A percentile compares a stretch with the other conserved stretches of the same genome.
These are phyloP conservation scores for Stenogyne calaminthoides DNA, from an alignment of 305 asterid species.

Conservation along the genomic window DNA sequence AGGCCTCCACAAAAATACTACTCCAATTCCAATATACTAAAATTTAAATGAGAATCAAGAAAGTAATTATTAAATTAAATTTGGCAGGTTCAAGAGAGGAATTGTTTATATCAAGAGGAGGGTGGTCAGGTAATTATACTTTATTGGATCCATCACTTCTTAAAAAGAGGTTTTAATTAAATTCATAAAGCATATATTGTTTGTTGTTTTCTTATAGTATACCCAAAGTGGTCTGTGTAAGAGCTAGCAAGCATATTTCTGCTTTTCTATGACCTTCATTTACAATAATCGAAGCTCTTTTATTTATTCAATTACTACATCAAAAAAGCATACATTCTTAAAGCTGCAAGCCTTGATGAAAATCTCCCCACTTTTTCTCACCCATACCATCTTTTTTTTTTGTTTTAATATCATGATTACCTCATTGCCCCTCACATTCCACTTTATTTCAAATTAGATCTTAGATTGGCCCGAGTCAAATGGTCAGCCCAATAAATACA, in stretches of 20 bases:
- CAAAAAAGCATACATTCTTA: constrained; percentile 20
- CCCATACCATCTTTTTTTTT: not conserved
- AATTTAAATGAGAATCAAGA: constrained; percentile 8
- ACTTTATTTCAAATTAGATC: not conserved
- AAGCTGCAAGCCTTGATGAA: constrained; percentile 36
- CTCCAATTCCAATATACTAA: too few relatives aligned
- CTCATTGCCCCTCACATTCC: not conserved
- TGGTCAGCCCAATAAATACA: not conserved
- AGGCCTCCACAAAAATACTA: not conserved
- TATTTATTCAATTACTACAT: constrained; percentile 1
- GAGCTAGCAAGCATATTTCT: constrained; percentile 28
- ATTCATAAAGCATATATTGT: constrained; percentile 21
- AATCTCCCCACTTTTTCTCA: not conserved
- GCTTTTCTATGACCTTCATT: constrained; percentile 36
- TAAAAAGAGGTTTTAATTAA: constrained; percentile 37
- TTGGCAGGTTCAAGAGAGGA: constrained; percentile 41
- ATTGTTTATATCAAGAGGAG: constrained; percentile 37
- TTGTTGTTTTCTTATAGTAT: constrained; percentile 8
- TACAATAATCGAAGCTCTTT: constrained; percentile 22
- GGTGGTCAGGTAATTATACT: constrained; percentile 45
- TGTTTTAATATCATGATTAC: not conserved
- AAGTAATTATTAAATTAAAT: not conserved
- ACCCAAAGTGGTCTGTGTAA: constrained; percentile 25
- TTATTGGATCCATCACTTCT: constrained; percentile 61
- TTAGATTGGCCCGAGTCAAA: not conserved